Base-by-base conservation (phyloP, 2,329 filamentous ascomycete species). In the Aspergillus quadrilineatus region DNA sequence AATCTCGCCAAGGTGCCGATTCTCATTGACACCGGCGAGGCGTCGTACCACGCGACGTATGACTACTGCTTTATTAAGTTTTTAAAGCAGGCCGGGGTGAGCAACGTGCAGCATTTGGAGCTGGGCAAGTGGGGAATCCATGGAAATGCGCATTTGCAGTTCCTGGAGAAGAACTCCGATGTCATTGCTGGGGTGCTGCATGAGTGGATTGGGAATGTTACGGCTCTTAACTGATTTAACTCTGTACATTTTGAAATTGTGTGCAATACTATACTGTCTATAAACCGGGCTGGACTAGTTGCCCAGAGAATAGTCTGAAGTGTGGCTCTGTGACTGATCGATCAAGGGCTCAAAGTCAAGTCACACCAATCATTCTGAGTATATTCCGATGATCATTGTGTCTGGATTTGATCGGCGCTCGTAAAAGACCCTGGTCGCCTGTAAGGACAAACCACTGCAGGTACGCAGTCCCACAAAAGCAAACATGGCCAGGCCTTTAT, bases 11-110 rank as follows among this genome's bases (percentile, higher is more conserved):
- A 73, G 14, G 73, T 84, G 5, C 79, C 77, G 0, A 77, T 81
- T 4, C 67, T 82, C 1, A 59, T 85, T 14, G 63, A 84, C 28
- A 85, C 82, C 0, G 73, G 73, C 0, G 79, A 85, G 55, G 79
- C 83, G 3, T 81, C 80, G 50, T 78, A 75, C n/a, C 84, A 86
- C 66, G 70, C 73, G 2, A 67, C 72, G 8, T 86, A 80, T 58
- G 84, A 87, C 61, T 79, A 81, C 67, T 83, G 81, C 36, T 83
- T 79, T 0, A 77, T 80, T 1, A 59, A 67, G 10, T 86, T 80
- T 64, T 64, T 86, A 63, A 62, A 68, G 51, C 83, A 86, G 63
- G 81, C 78, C 1, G 82, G 83, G 0, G 74, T 79, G 1, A 14
- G 55, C 17, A 37, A 37, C 34, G 73, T 76, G 1, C 71, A 79